These are phyloP conservation scores for Tricladium varicosporioides DNA, from an alignment of 2,329 filamentous ascomycete species.

Conservation along the genomic window DNA sequence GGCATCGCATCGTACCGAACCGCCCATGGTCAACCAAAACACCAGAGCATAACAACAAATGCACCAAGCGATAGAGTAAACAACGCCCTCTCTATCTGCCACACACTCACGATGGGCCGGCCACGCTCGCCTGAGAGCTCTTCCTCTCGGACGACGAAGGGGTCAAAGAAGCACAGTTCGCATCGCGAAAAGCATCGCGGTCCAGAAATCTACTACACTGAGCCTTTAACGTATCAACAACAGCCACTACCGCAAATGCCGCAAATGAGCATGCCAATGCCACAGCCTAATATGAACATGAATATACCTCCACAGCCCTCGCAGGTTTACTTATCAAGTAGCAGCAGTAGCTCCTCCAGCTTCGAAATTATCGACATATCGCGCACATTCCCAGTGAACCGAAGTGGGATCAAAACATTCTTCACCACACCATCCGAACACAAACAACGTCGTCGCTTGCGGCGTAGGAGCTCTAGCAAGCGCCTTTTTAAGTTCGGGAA, in stretches of 20 bases:
- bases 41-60: not conserved
- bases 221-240: not conserved
- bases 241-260: not conserved
- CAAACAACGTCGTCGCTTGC: slow-evolving; percentile 40
- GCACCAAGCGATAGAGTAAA: not conserved
- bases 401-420: slow-evolving; percentile 57
- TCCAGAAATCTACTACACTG: not conserved
- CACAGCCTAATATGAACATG: no score
- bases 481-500: slow-evolving; percentile 59
- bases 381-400: slow-evolving; percentile 46
- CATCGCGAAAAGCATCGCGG: not conserved
- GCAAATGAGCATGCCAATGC: no score
- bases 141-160: not conserved
- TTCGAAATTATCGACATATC: slow-evolving; percentile 60
- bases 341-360: slow-evolving; percentile 43
- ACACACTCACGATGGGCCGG: not conserved
- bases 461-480: slow-evolving; percentile 45
- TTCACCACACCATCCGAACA: slow-evolving; percentile 60
- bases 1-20: not conserved
- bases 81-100: not conserved
- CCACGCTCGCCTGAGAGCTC: not conserved
- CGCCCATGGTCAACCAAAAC: not conserved
- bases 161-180: not conserved
- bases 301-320: not conserved
- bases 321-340: slow-evolving; percentile 31